Evolutionary conservation across 768 basidiomycete genomes (phyloP), one percentile per base, ranked within the genome.

Genomic region (Russula olivacea): DNA sequence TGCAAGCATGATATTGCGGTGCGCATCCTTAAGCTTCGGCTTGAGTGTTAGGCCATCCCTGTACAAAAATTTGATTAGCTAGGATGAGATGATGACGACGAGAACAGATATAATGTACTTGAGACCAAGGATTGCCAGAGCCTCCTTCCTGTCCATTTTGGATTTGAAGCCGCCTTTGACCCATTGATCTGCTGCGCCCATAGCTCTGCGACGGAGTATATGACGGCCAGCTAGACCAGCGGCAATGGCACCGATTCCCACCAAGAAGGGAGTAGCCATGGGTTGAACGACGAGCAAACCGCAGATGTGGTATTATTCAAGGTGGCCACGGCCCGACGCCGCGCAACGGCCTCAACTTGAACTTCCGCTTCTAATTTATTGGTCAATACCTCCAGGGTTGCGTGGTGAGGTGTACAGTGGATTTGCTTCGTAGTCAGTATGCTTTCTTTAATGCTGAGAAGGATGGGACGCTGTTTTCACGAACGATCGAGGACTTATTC

Each of bases 141-240:
- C 97, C 77, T 98, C 97, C 64, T 85, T 89, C 69, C 91, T 81
- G 72, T 98, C 96, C 95, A 98, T 98, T 80, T 93, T 97, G 30
- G 84, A 79, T 72, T 86, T 88, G 83, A 99, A 99, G 9, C 97
- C 96, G 60, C 96, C 96, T 75, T 87, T 93, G 19, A 80, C 86
- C 85, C 92, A 98, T 72, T 95, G 82, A 48, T 93, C 88, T 14
- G 86, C 87, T 12, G 81, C 87, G 25, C 77, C 78, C 67, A 77
- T 81, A 14, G 82, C 87, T 30, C 88, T 88, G 25, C 79, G 80
- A 48, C 86, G 81, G 49, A 93, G 69, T 14, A 91, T 74, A 50
- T 86, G 85, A 53, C 93, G 80, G 8, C 90, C 91, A 23, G 83
- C 82, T 10, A 93, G 74, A 14, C 86, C 91, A 48, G 89, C 87